Percentiles rank a stretch among this genome's conserved stretches.
phyloP scores from a whole-genome alignment of 2,329 filamentous ascomycete genomes.

The Diaporthe aspalathi region DNA sequence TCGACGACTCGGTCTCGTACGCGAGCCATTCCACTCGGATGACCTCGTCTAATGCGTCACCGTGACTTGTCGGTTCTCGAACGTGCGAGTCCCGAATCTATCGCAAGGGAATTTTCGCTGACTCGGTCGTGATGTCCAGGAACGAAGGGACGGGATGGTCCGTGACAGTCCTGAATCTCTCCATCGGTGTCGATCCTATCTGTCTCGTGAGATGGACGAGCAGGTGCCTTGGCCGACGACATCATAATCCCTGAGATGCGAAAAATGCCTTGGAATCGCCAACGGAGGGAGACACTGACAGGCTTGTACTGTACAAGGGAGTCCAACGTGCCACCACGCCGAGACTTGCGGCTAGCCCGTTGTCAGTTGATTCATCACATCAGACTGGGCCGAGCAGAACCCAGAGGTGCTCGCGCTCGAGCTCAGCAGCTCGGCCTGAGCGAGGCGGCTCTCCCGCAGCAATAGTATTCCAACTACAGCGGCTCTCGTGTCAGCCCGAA shows the following conservation, averaged over 20 bases:
- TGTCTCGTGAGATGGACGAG: not conserved
- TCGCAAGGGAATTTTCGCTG: not conserved
- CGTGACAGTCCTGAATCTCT: constrained; percentile 13
- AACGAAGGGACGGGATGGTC: constrained; percentile 6
- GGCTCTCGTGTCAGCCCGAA: not conserved
- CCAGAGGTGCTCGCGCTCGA: not conserved
- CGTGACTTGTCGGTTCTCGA: not conserved
- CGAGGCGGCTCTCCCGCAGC: not conserved
- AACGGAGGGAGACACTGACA: not conserved
- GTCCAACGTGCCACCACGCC: not conserved
- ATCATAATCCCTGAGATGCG: not conserved
- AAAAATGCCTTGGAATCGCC: not conserved
- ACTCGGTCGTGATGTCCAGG: constrained; percentile 15
- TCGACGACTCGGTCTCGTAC: not conserved
- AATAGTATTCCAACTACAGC: not conserved
- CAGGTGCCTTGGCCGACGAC: not conserved
- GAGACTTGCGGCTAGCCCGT: not conserved
- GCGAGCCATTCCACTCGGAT: not conserved
- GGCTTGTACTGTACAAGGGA: not conserved
- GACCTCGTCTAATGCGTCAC: constrained; percentile 8
- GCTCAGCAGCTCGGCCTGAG: constrained; percentile 1
- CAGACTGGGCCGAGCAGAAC: not conserved
- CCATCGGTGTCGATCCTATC: not conserved
- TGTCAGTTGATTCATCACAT: not conserved
- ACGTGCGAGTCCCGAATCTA: not conserved